These are phyloP conservation scores for Hypoxylon cercidicola DNA, from an alignment of 495 filamentous ascomycete genomes.

Conservation along the genomic window DNA sequence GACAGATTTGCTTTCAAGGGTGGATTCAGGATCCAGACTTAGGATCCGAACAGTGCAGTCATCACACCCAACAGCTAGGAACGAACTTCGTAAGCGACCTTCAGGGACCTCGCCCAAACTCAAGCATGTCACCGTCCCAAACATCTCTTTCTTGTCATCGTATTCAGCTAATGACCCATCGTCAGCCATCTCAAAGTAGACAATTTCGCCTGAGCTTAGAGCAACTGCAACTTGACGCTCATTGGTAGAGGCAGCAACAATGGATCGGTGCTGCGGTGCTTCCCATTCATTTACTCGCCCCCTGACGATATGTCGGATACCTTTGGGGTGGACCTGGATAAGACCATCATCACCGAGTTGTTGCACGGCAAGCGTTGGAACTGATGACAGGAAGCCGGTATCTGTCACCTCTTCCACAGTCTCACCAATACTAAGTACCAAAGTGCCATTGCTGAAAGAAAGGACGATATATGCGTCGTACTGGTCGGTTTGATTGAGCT, in stretches of 20 bases:
- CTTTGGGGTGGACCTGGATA: slow-evolving; percentile 93
- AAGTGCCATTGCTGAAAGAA: slow-evolving; percentile 74
- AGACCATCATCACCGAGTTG: slow-evolving; percentile 93
- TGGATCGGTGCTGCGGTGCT: slow-evolving; percentile 89
- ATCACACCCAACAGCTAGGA: slow-evolving; percentile 94
- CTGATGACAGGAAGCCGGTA: slow-evolving; percentile 86
- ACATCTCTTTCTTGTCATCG: slow-evolving; percentile 95
- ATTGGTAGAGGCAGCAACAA: slow-evolving; percentile 96
- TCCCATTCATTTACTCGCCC: slow-evolving; percentile 93
- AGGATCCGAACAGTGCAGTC: slow-evolving; percentile 95
- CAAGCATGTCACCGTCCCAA: slow-evolving; percentile 91
- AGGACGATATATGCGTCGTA: slow-evolving; percentile 82
- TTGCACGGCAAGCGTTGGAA: slow-evolving; percentile 89
- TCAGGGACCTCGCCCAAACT: slow-evolving; percentile 94
- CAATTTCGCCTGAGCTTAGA: slow-evolving; percentile 92
- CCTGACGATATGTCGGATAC: slow-evolving; percentile 89
- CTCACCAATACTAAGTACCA: slow-evolving; percentile 94
- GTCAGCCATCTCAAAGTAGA: slow-evolving; percentile 96
- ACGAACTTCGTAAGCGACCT: slow-evolving; percentile 84
- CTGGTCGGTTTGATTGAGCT: slow-evolving; percentile 81
- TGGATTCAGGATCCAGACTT: slow-evolving; percentile 88
- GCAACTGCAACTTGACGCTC: slow-evolving; percentile 92
- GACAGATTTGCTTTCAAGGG: slow-evolving; percentile 89
- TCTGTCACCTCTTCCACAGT: slow-evolving; percentile 95
- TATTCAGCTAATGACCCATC: slow-evolving; percentile 93